Evolutionary conservation across 2,329 filamentous ascomycete genomes (phyloP), one percentile per base, ranked within the genome.

Genomic region (Pseudogymnoascus sp.): DNA sequence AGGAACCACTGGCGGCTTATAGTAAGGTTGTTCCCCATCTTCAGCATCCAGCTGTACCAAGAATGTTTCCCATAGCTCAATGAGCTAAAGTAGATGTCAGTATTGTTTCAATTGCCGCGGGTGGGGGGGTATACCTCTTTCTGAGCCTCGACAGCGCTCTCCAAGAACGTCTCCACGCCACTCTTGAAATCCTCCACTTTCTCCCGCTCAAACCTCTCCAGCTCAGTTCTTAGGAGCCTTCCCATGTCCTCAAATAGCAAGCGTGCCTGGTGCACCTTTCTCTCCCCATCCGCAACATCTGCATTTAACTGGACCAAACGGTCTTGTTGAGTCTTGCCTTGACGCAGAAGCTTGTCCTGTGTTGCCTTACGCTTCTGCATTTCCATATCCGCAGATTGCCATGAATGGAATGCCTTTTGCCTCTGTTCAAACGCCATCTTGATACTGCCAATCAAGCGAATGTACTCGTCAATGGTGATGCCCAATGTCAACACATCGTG

Each of bases 111-210:
- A 14, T n/a, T 16, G 10, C 6, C 1, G 50, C 24, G 24, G 5
- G 26, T 26, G 6, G 26, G 6, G 6, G 4, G 4, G 76, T 84
- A 76, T 74, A 95, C 93, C 87, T 99, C 95, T 78, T 99, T 99
- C 79, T 99, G 95, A 63, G 93, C 95, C 77, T 99, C 95, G 3
- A 99, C 92, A 3, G 95, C 91, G 72, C 95, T 93, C 79, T 99
- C 95, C 70, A 99, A 77, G 77, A 96, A 99, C 1, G 95, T 99
- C 79, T 99, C 95, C 1, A 99, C 93, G 0, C 93, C 93, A 66
- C 90, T 95, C 81, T 99, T 99, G 76, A 99, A 99, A 74, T 99
- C 95, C 74, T 99, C 95, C 2, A 99, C 95, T 80, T 99, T 99
- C 77, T 99, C 95, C 70, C 85, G 85, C 78, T 99, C 95, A 72